Evolutionary conservation across 495 filamentous ascomycete species (phyloP).

Genomic region (Aspergillus nidulans): DNA sequence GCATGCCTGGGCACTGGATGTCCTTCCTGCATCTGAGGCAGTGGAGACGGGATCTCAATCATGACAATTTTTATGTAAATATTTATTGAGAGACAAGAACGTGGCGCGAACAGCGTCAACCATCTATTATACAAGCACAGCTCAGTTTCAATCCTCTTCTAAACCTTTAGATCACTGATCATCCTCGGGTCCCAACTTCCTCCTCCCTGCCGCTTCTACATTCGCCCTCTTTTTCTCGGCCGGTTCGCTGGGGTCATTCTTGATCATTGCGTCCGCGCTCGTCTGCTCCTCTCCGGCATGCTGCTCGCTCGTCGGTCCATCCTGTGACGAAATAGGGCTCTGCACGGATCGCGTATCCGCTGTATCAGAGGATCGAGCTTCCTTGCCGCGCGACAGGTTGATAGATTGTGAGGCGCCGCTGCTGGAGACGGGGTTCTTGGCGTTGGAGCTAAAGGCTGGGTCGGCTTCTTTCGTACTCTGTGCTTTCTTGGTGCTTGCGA

Average conservation of each 20-base stretch:
- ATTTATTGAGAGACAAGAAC: background rate
- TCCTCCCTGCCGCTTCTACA: constrained; percentile 5
- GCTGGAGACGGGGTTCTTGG: constrained; percentile 3
- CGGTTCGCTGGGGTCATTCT: background rate
- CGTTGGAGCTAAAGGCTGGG: constrained; percentile 1
- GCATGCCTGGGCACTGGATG: constrained; percentile 10
- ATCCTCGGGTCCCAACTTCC: constrained; percentile 3
- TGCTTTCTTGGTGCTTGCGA: background rate
- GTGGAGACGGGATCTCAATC: too few species aligned
- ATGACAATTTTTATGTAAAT: too few species aligned
- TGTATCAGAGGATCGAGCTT: background rate
- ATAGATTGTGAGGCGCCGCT: constrained; percentile 1
- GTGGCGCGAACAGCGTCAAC: too few species aligned
- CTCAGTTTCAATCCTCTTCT: too few species aligned
- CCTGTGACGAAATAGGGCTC: background rate
- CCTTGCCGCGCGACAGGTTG: constrained; percentile 6
- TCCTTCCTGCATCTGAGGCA: background rate
- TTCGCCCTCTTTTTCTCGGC: background rate
- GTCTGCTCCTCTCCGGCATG: constrained; percentile 5
- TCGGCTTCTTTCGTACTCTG: background rate
- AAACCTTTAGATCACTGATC: background rate
- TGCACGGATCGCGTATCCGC: background rate
- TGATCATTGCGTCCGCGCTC: background rate
- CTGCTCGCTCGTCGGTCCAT: background rate
- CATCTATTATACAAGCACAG: too few species aligned